These are phyloP conservation scores for Haplosporangium gracile DNA, from an alignment of 192 early-diverging fungal genomes.

Conservation along the genomic window DNA sequence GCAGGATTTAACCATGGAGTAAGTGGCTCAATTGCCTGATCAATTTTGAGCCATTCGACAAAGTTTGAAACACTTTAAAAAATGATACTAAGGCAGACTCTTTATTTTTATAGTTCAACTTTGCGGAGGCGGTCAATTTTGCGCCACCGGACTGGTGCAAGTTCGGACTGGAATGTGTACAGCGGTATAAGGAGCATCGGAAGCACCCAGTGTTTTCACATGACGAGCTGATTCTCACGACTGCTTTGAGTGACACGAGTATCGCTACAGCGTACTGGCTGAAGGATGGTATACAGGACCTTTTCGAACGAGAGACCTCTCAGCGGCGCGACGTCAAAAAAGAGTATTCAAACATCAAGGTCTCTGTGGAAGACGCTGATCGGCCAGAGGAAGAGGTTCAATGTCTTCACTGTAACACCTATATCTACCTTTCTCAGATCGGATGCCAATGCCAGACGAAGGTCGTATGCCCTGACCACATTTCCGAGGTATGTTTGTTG, in stretches of 20 bases:
- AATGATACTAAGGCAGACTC: not conserved
- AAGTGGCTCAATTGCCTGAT: slow-evolving; percentile 31
- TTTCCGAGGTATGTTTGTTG: slow-evolving; percentile 32
- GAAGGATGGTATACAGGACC: slow-evolving; percentile 35
- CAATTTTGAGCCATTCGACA: slow-evolving; percentile 25
- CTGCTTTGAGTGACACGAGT: slow-evolving; percentile 57
- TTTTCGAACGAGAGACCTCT: slow-evolving; percentile 34
- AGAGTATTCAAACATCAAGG: slow-evolving; percentile 15
- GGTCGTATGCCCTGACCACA: slow-evolving; percentile 77
- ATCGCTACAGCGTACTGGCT: slow-evolving; percentile 50
- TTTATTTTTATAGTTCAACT: slow-evolving; percentile 76
- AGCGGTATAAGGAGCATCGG: slow-evolving; percentile 83
- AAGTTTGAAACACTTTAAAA: slow-evolving; percentile 62
- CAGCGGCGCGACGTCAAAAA: slow-evolving; percentile 9
- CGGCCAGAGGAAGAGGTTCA: slow-evolving; percentile 74
- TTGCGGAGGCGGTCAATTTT: slow-evolving; percentile 98
- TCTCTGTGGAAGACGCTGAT: slow-evolving; percentile 58
- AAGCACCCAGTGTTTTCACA: slow-evolving; percentile 94
- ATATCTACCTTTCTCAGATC: slow-evolving; percentile 79
- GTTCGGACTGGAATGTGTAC: slow-evolving; percentile 80
- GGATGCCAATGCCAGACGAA: slow-evolving; percentile 71
- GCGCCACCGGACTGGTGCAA: slow-evolving; percentile 93
- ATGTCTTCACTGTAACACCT: slow-evolving; percentile 79
- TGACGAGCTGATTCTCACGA: slow-evolving; percentile 86
- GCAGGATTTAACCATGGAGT: slow-evolving; percentile 97